Base-by-base conservation (phyloP, 2,329 filamentous ascomycete species). In the Pyrenochaeta sp. region DNA sequence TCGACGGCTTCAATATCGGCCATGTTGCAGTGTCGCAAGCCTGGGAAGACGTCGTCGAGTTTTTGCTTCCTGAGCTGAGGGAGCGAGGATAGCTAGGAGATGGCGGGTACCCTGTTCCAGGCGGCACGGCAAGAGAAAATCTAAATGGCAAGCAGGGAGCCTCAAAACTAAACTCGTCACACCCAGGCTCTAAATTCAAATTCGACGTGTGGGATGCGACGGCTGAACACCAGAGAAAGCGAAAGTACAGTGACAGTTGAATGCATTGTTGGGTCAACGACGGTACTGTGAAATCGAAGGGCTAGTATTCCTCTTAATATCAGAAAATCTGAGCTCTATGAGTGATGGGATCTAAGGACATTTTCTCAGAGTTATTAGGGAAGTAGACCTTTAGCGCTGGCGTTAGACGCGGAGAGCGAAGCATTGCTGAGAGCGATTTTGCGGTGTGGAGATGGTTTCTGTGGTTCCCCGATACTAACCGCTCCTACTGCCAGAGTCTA, bases 1-100 rank as follows among this genome's bases (percentile, higher is more conserved):
- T 52, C 37, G 50, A 52, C 15, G 50, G 50, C 6, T 52, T 43
- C 50, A 52, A 52, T n/a, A 52, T 52, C 37, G 50, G 50, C 7
- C 36, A 44, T 44, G 50, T 52, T 22, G 39, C 50, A n/a, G 37
- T 40, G 37, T 13, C 37, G 13, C 37, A 40, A 22, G 19, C 37
- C 6, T 40, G 37, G 37, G 37, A 40, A 22, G 37, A 40, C 19
- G 37, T 40, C 13, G 13, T 40, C 5, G 13, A 40, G 37, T 40
- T 40, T 13, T 22, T 40, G 37, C 37, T 40, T 15, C 37, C 37
- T 6, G 37, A 40, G 13, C 37, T 40, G 6, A 40, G 13, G 13
- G 7, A 22, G 19, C 13, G 37, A 5, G 37, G 37, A 7, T 40
- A 13, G 37, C 28, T 30, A 8, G 2, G 44, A n/a, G 44, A 47